These are phyloP conservation scores for Mortierella claussenii DNA, from an alignment of 192 early-diverging fungal species.

Conservation along the genomic window DNA sequence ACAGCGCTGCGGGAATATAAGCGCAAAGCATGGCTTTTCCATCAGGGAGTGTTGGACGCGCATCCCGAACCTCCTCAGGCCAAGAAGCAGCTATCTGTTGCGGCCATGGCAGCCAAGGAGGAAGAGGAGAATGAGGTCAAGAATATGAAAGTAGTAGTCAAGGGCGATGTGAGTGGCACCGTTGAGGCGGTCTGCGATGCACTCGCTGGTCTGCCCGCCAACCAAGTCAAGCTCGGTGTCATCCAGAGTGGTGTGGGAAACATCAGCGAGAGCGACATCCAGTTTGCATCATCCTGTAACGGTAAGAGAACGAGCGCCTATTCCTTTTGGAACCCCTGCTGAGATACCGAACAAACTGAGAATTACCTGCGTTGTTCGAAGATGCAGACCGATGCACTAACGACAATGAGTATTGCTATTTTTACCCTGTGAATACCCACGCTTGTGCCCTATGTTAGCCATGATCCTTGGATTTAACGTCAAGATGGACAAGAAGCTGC, in stretches of 20 bases:
- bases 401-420: background rate
- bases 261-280: slow-evolving; percentile 88
- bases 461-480: slow-evolving; percentile 91
- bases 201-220: slow-evolving; percentile 78
- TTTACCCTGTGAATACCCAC: background rate
- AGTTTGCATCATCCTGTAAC: slow-evolving; percentile 68
- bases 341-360: too few relatives aligned
- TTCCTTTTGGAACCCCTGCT: background rate
- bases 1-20: slow-evolving; percentile 60
- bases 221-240: slow-evolving; percentile 79
- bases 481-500: slow-evolving; percentile 81
- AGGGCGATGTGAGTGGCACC: slow-evolving; percentile 95
- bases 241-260: slow-evolving; percentile 86
- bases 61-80: slow-evolving; percentile 61
- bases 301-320: slow-evolving; percentile 41
- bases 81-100: slow-evolving; percentile 31
- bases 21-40: slow-evolving; percentile 73
- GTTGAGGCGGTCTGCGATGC: slow-evolving; percentile 87
- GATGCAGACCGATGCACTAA: too few relatives aligned
- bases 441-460: too few relatives aligned
- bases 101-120: slow-evolving; percentile 49
- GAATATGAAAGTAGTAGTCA: slow-evolving; percentile 72
- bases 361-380: too few relatives aligned
- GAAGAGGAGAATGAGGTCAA: slow-evolving; percentile 56
- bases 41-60: slow-evolving; percentile 66